These are phyloP conservation scores for Cryptosporidium tyzzeri DNA, from an alignment of 169 alveolate species.

Conservation along the genomic window DNA sequence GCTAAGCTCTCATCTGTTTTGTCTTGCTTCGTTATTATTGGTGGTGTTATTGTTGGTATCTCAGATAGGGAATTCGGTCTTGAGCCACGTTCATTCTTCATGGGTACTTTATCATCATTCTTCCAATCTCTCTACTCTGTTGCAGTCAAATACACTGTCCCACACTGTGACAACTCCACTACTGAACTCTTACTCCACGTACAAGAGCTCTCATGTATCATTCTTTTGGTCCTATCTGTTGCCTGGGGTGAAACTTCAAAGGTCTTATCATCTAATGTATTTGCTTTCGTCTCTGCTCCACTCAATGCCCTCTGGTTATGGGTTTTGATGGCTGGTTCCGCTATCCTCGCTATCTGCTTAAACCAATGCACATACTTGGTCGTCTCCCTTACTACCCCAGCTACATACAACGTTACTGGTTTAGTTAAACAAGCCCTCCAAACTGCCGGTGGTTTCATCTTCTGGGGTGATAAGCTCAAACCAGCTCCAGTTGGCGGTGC, in stretches of 20 bases:
- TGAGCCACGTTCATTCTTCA: conserved; percentile 53
- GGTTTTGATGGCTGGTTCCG: conserved; percentile 65
- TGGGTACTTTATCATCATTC: conserved; percentile 70
- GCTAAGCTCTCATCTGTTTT: conserved; percentile 70
- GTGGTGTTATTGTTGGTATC: conserved; percentile 67
- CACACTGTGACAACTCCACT: conserved; percentile 75
- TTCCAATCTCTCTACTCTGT: conserved; percentile 74
- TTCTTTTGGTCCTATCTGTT: conserved; percentile 31
- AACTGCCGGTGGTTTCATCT: conserved; percentile 74
- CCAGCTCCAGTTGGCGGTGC: conserved; percentile 77
- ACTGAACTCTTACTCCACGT: conserved; percentile 67
- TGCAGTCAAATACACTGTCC: conserved; percentile 74
- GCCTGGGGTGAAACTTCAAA: conserved; percentile 58
- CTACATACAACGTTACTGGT: conserved; percentile 75
- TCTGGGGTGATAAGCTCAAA: conserved; percentile 56
- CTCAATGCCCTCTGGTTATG: conserved; percentile 28
- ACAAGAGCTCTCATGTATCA: conserved; percentile 72
- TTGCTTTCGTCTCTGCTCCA: conserved; percentile 70
- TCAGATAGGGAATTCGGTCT: conserved; percentile 62
- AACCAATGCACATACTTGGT: conserved; percentile 73
- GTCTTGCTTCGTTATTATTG: conserved; percentile 69
- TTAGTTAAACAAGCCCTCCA: conserved; percentile 67
- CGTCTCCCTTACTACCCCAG: conserved; percentile 72
- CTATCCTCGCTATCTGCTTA: conserved; percentile 58
- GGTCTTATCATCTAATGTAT: conserved; percentile 36